Base-by-base conservation (phyloP, 768 basidiomycete species). In the Hygrocybe punicea region DNA sequence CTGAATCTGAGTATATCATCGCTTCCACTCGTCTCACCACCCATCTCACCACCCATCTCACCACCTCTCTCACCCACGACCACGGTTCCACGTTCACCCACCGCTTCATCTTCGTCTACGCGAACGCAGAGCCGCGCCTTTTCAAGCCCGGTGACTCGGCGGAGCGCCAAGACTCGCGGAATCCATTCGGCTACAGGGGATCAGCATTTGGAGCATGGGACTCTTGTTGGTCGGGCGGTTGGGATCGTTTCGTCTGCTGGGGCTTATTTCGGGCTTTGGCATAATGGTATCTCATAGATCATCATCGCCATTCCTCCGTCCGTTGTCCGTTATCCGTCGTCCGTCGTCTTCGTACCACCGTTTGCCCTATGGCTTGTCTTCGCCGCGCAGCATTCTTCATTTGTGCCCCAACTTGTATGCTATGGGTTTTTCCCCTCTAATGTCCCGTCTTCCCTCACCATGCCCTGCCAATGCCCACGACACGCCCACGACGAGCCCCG, bases 221-320 rank as follows among this genome's bases (percentile, higher is more conserved):
- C 76, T 35, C 71, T 86, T 19, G 81, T 82, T 21, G 80, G 81
- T 14, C 76, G 82, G 48, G 85, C 84, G 11, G 83, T 78, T 11
- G 84, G 84, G 54, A 83, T 86, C 44, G 83, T 86, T 58, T 80
- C 77, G 56, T 79, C 79, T 19, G 86, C 85, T 4, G 78, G 83
- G 45, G 83, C 83, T 36, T 77, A 86, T 56, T 62, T 86, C 24
- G 83, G 84, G 13, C 52, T 60, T 21, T 63, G 62, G 62, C 53
- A 60, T 25, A 55, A 9, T 47, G 24, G 21, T 29, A 29, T 29
- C 29, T 29, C 29, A 62, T 29, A 29, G 29, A 8, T 29, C 29
- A 8, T 29, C 29, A n/a, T n/a, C n/a, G n/a, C n/a, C n/a, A n/a
- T n/a, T n/a, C n/a, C n/a, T n/a, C n/a, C n/a, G n/a, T n/a, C n/a